These are phyloP conservation scores for Ehretia macrophylla DNA, from an alignment of 257 asterid species.

Conservation along the genomic window DNA sequence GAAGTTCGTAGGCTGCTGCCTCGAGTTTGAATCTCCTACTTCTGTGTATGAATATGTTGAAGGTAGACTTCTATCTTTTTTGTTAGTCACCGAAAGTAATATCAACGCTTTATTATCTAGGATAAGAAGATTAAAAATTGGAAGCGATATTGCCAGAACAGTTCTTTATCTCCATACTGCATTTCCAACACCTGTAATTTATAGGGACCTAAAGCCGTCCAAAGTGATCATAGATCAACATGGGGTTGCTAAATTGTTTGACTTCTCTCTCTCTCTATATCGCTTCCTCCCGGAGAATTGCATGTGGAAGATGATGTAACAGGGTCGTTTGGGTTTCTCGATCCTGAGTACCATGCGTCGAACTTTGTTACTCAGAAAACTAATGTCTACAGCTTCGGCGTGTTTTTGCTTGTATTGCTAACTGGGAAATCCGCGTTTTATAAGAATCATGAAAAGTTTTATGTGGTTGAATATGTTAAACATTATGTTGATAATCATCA, in stretches of 20 bases:
- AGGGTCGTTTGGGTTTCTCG: slow-evolving; percentile 10
- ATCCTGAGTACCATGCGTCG: slow-evolving; percentile 2
- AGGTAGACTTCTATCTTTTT: not conserved
- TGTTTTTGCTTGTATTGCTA: slow-evolving; percentile 4
- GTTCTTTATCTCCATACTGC: slow-evolving; percentile 15
- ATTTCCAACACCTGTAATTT: slow-evolving; percentile 14
- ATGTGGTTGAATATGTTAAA: not conserved
- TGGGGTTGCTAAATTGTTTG: slow-evolving; percentile 11
- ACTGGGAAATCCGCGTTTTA: slow-evolving; percentile 4
- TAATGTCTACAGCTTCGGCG: slow-evolving; percentile 12
- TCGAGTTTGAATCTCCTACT: slow-evolving; percentile 12
- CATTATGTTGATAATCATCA: not conserved
- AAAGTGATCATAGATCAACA: slow-evolving; percentile 11
- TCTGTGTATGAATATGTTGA: slow-evolving; percentile 14
- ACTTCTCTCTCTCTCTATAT: slow-evolving; percentile 11
- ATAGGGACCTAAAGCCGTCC: slow-evolving; percentile 8
- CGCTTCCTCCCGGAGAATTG: slow-evolving; percentile 18
- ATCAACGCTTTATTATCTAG: not conserved
- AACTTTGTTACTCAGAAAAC: not conserved
- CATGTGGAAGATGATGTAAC: slow-evolving; percentile 7
- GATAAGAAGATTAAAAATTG: slow-evolving; percentile 15
- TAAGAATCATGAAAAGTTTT: not conserved
- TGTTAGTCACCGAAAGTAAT: not conserved
- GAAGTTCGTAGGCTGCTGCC: slow-evolving; percentile 17
- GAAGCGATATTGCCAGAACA: slow-evolving; percentile 11